Percentiles rank a stretch among this genome's conserved stretches.
Conservation (phyloP, 169 alveolate genomes). For the Besnoitia besnoiti region DNA sequence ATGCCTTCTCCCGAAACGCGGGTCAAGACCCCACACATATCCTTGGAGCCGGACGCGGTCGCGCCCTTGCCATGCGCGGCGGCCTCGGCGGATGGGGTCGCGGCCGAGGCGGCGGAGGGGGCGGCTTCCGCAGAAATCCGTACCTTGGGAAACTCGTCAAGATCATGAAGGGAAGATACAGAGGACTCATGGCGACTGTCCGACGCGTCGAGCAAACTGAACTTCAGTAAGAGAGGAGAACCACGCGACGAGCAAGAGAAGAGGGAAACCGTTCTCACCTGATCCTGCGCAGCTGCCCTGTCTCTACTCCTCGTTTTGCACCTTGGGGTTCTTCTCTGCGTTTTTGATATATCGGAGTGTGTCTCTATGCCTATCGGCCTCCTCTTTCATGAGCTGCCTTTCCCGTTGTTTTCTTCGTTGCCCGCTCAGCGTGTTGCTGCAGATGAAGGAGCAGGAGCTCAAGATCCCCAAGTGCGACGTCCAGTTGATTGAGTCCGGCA, state of each 20-base stretch:
- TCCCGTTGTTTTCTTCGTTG: too few relatives aligned
- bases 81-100: conserved; percentile 44
- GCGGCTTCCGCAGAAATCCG: not conserved
- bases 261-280: too few relatives aligned
- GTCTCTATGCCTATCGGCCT: too few relatives aligned
- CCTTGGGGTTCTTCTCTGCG: too few relatives aligned
- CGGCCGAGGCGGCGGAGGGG: not conserved
- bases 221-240: conserved; percentile 14
- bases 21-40: not conserved
- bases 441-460: conserved; percentile 23
- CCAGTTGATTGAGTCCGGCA: conserved; percentile 40
- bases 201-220: conserved; percentile 42
- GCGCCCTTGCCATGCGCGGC: not conserved
- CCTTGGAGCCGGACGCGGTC: not conserved
- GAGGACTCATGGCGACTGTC: conserved; percentile 36
- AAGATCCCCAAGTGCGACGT: conserved; percentile 40
- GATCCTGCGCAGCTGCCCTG: too few relatives aligned
- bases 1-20: conserved; percentile 6
- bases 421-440: conserved; percentile 54
- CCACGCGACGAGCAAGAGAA: too few relatives aligned
- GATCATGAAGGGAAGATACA: conserved; percentile 6
- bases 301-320: too few relatives aligned
- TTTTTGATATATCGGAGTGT: too few relatives aligned
- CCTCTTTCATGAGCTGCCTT: too few relatives aligned
- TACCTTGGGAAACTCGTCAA: conserved; percentile 38